These are phyloP conservation scores for Nicotiana attenuata DNA, from an alignment of 257 asterid species.

Conservation along the genomic window DNA sequence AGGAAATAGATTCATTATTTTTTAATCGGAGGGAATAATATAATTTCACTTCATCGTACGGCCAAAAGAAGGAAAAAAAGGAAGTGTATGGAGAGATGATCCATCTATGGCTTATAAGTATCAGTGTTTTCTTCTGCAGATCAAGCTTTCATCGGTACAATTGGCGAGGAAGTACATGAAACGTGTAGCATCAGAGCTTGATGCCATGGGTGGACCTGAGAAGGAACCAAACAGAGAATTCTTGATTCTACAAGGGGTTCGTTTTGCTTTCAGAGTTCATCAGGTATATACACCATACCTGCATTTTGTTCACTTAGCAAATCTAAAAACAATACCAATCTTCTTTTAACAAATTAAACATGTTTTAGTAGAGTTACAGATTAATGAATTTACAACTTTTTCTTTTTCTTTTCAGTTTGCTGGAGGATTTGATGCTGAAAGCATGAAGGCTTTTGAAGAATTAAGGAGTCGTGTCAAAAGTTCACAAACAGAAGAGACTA, in stretches of 20 bases:
- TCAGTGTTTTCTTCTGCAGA: slow-evolving; percentile 36
- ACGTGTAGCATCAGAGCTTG: slow-evolving; percentile 89
- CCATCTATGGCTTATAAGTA: neutral
- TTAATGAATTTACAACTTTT: neutral
- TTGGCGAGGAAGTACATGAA: slow-evolving; percentile 93
- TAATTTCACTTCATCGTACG: neutral
- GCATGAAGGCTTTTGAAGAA: slow-evolving; percentile 98
- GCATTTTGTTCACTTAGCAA: neutral
- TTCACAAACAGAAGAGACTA: slow-evolving; percentile 40
- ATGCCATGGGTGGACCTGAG: slow-evolving; percentile 67
- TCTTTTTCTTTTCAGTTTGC: slow-evolving; percentile 56
- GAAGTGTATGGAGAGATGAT: neutral
- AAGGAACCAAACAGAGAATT: slow-evolving; percentile 93
- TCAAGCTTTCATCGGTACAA: slow-evolving; percentile 88
- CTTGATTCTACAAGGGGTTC: slow-evolving; percentile 86
- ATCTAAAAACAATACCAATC: too few relatives aligned
- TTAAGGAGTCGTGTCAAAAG: slow-evolving; percentile 61
- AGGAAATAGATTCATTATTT: too few relatives aligned
- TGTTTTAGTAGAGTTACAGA: neutral
- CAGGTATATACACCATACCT: slow-evolving; percentile 42
- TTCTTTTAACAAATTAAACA: too few relatives aligned
- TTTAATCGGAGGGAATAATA: too few relatives aligned
- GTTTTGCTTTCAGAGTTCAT: slow-evolving; percentile 96
- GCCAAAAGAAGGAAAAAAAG: neutral
- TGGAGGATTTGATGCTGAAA: slow-evolving; percentile 97